Base-by-base conservation (phyloP, 768 basidiomycete species). In the Panaeolus cyanescens region DNA sequence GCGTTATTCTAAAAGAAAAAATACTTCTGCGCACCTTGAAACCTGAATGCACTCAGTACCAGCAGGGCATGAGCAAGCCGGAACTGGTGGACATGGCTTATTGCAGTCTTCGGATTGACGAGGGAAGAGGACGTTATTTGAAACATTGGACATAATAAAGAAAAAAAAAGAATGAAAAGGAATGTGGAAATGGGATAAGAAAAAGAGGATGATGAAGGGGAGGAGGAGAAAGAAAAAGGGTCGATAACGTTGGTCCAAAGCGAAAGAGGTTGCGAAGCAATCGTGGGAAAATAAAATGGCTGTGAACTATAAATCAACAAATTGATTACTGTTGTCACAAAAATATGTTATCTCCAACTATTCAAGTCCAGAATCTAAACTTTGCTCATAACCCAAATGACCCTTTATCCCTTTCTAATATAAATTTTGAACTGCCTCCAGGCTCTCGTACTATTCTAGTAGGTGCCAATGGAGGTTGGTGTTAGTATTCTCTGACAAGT, bases 391-490 rank as follows among this genome's bases (percentile, higher is more conserved):
- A 72, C 20, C 65, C 77, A 6, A 65, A 62, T 53, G 63, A 67
- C 3, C 70, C 76, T 2, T 80, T 85, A 1, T 85, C 92, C 1
- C 83, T 99, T 36, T 65, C 76, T 9, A 78, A 89, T 66, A 80
- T 98, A 63, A 79, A 79, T 64, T 76, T 99, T 30, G 65, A 79
- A 57, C 83, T 99, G 4, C 86, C 86, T 2, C 78, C 75, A 17
- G 96, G 94, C 1, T 90, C 90, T 1, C 83, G 96, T 54, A 94
- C 92, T 54, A 83, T 99, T 62, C 77, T 99, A 45, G 79, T 98
- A 37, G 96, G 97, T 54, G 93, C 95, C 20, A 99, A 99, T 72
- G 96, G 96, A 75, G 95, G 95, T 92, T 58, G 86, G 42, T 55
- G 37, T 68, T 20, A 56, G 31, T 40, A 58, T 40, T n/a, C 31